A percentile compares a stretch with the other conserved stretches of the same genome.
Conservation (phyloP, 192 early-diverging fungal species). For the Backusella psychrophila region DNA sequence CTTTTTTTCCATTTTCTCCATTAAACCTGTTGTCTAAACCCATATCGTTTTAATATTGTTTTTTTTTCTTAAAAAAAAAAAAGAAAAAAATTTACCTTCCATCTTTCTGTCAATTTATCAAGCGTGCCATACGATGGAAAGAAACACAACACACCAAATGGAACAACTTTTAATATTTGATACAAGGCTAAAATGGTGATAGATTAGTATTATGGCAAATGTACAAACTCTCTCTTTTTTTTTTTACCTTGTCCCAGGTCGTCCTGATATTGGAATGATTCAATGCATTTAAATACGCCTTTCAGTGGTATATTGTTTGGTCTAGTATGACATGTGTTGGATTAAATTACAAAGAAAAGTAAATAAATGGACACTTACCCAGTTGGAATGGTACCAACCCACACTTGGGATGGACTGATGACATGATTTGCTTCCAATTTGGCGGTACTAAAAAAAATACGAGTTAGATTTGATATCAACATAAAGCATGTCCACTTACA, state of each 20-base stretch:
- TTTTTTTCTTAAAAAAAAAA: neutral
- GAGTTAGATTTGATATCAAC: neutral
- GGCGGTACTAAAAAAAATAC: constrained; percentile 26
- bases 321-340: neutral
- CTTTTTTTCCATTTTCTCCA: constrained; percentile 7
- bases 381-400: constrained; percentile 50
- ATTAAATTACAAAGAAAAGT: neutral
- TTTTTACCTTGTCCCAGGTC: constrained; percentile 44
- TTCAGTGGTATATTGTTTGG: constrained; percentile 39
- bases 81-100: constrained; percentile 21
- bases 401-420: constrained; percentile 57
- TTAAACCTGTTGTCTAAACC: constrained; percentile 19
- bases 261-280: constrained; percentile 50
- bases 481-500: constrained; percentile 20
- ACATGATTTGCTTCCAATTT: constrained; percentile 66
- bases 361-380: constrained; percentile 29
- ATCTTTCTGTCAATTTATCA: constrained; percentile 28
- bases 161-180: constrained; percentile 32
- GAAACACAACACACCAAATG: constrained; percentile 46
- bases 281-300: constrained; percentile 40
- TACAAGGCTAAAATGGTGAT: constrained; percentile 13
- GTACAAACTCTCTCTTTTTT: too few species aligned
- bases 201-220: too few species aligned
- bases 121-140: constrained; percentile 29
- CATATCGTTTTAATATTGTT: neutral